Conservation (phyloP, 2,329 filamentous ascomycete species). For the Capronia epimyces region DNA sequence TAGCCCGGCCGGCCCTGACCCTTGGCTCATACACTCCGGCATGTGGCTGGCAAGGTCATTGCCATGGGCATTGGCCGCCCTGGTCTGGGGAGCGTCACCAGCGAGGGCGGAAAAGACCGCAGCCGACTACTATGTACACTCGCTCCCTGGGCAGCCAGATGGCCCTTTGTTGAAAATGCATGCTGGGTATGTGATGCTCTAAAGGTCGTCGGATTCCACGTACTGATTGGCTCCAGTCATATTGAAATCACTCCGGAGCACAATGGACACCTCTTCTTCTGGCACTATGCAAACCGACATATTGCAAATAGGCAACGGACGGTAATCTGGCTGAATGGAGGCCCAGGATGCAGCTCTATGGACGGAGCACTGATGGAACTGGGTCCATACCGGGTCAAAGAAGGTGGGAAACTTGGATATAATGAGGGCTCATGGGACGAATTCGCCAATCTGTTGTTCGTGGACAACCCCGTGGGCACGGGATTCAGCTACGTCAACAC, state of each 20-base stretch:
- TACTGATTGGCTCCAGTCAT: slow-evolving; percentile 55
- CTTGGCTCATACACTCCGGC: background rate
- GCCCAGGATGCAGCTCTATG: slow-evolving; percentile 94
- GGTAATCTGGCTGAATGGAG: slow-evolving; percentile 95
- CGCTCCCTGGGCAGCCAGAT: slow-evolving; percentile 75
- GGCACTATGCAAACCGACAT: slow-evolving; percentile 93
- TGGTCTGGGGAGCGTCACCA: slow-evolving; percentile 4
- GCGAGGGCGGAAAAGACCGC: slow-evolving; percentile 52
- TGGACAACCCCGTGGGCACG: slow-evolving; percentile 94
- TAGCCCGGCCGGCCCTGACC: slow-evolving; percentile 2
- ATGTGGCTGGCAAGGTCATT: slow-evolving; percentile 10
- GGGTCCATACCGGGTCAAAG: slow-evolving; percentile 80
- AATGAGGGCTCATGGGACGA: slow-evolving; percentile 98
- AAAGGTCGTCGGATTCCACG: background rate
- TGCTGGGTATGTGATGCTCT: slow-evolving; percentile 64
- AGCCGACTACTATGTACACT: slow-evolving; percentile 83
- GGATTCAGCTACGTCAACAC: slow-evolving; percentile 95
- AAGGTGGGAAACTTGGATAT: slow-evolving; percentile 64
- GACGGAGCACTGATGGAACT: slow-evolving; percentile 96
- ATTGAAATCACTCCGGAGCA: slow-evolving; percentile 79
- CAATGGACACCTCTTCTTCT: slow-evolving; percentile 96
- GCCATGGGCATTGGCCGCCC: slow-evolving; percentile 13
- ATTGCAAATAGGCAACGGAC: slow-evolving; percentile 87
- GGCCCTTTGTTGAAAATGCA: slow-evolving; percentile 89
- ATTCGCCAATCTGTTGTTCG: slow-evolving; percentile 93